Percentiles rank a stretch among this genome's conserved stretches.
These are phyloP conservation scores for Fusarium torreyae DNA, from an alignment of 2,329 filamentous ascomycete genomes.

Conservation along the genomic window DNA sequence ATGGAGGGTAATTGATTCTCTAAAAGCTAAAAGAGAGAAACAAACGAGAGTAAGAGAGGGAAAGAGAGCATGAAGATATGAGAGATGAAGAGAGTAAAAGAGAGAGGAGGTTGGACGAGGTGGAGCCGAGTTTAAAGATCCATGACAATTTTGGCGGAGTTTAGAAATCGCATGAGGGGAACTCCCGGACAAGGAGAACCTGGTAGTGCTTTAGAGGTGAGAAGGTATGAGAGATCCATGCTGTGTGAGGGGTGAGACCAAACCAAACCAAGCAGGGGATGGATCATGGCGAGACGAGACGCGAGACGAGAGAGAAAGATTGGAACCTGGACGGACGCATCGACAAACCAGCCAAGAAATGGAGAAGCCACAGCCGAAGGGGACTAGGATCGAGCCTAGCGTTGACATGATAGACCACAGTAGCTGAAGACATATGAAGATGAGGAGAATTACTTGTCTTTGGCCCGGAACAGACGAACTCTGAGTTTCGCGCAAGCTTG, in stretches of 20 bases:
- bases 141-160: conserved; percentile 43
- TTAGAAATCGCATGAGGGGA: conserved; percentile 41
- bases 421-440: conserved; percentile 4
- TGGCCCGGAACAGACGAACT: conserved; percentile 32
- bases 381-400: conserved; percentile 21
- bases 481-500: conserved; percentile 38
- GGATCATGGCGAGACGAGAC: conserved; percentile 37
- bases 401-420: conserved; percentile 14
- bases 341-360: conserved; percentile 23
- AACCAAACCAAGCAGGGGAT: conserved; percentile 28
- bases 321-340: conserved; percentile 2
- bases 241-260: conserved; percentile 44
- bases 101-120: conserved; percentile 47
- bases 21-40: conserved; percentile 5
- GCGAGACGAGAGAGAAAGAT: conserved; percentile 2
- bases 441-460: conserved; percentile 22
- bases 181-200: conserved; percentile 42
- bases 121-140: conserved; percentile 51
- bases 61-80: conserved; percentile 29
- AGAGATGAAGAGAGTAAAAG: conserved; percentile 34
- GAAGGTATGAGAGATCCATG: conserved; percentile 35
- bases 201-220: conserved; percentile 39
- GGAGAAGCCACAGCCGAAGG: conserved; percentile 39
- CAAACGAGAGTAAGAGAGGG: conserved; percentile 5
- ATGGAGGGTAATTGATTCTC: conserved; percentile 9